These are phyloP conservation scores for Stipa capillata DNA, from an alignment of 176 grass and related monocot genomes.

Conservation along the genomic window DNA sequence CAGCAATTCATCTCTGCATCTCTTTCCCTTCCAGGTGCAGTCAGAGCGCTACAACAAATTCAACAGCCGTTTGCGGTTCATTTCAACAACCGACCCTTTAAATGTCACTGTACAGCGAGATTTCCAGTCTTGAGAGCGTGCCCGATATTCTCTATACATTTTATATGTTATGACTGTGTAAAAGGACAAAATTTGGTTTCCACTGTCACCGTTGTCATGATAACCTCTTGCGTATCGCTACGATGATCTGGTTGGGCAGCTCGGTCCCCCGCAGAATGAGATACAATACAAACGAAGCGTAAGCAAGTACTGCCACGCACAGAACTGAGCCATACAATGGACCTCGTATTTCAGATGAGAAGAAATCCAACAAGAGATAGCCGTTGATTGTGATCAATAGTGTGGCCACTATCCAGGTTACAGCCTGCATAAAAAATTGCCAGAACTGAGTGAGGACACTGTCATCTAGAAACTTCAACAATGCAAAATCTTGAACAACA, in stretches of 20 bases:
- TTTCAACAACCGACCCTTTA: background rate
- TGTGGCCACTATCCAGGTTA: conserved; percentile 84
- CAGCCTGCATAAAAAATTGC: conserved; percentile 42
- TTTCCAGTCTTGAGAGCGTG: background rate
- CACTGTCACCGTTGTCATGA: conserved; percentile 29
- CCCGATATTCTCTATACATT: conserved; percentile 13
- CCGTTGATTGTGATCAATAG: conserved; percentile 81
- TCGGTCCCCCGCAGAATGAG: conserved; percentile 61
- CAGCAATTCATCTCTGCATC: background rate
- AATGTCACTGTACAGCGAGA: conserved; percentile 22
- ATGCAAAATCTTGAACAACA: background rate
- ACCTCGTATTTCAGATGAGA: conserved; percentile 70
- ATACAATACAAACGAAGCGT: conserved; percentile 61
- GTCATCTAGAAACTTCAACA: no score
- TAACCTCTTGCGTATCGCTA: conserved; percentile 30
- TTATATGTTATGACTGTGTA: background rate
- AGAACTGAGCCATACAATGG: conserved; percentile 45
- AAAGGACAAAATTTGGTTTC: background rate
- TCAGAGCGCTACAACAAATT: background rate
- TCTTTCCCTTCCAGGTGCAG: background rate
- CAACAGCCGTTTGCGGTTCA: background rate
- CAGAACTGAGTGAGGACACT: background rate
- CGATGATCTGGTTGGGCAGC: conserved; percentile 29
- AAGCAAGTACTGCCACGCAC: conserved; percentile 38
- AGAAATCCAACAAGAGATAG: conserved; percentile 88